Evolutionary conservation across 2,329 filamentous ascomycete genomes (phyloP).

Genomic region (Parastagonospora avenae): DNA sequence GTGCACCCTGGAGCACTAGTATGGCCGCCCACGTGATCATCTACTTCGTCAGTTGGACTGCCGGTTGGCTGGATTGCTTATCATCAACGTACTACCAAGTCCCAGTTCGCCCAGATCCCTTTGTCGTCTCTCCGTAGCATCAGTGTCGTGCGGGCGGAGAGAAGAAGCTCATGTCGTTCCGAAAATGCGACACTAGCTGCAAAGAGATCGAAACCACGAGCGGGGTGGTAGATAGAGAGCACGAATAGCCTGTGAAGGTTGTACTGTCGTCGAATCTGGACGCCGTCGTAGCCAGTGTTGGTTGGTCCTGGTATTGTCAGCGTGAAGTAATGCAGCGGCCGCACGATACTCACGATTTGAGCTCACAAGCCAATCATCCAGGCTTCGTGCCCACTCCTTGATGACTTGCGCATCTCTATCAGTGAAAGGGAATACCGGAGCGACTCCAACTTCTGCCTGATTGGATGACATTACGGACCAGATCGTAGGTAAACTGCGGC

Average conservation of each 20-base stretch:
- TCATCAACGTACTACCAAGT: slow-evolving; percentile 35
- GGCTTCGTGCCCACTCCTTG: slow-evolving; percentile 50
- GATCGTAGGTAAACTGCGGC: slow-evolving; percentile 50
- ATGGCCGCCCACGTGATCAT: slow-evolving; percentile 54
- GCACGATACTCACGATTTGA: slow-evolving; percentile 34
- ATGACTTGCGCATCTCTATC: slow-evolving; percentile 50
- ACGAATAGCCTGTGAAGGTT: slow-evolving; percentile 51
- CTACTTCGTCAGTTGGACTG: neutral
- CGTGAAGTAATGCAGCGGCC: neutral
- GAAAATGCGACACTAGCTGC: slow-evolving; percentile 46
- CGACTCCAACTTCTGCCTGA: slow-evolving; percentile 12
- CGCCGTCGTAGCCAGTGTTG: slow-evolving; percentile 43
- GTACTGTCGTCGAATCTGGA: slow-evolving; percentile 50
- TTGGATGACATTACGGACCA: slow-evolving; percentile 49
- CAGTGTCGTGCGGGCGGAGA: slow-evolving; percentile 50
- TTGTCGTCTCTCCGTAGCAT: slow-evolving; percentile 49
- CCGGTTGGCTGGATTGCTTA: neutral
- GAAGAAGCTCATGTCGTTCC: slow-evolving; percentile 50
- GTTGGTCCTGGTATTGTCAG: slow-evolving; percentile 17
- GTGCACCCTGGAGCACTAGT: slow-evolving; percentile 51
- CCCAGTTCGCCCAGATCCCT: slow-evolving; percentile 54
- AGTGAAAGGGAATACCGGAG: slow-evolving; percentile 40
- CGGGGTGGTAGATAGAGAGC: slow-evolving; percentile 52
- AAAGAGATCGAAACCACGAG: slow-evolving; percentile 48
- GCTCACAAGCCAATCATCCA: slow-evolving; percentile 52